Evolutionary conservation across 257 asterid genomes (phyloP).

Genomic region (Apocynum venetum): DNA sequence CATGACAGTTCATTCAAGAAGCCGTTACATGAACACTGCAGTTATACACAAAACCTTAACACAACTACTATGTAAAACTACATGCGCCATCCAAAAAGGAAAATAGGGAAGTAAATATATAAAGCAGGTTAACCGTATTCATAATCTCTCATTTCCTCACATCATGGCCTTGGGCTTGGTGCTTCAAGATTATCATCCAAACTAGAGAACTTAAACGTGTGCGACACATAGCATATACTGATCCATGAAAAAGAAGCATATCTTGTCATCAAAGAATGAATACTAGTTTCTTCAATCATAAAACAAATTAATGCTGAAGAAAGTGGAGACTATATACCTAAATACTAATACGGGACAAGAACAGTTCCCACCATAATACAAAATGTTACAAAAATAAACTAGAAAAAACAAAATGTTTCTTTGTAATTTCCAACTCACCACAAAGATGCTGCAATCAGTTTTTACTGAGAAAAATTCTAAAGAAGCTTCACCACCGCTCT

Average conservation of each 20-base stretch:
- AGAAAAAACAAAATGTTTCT: not conserved
- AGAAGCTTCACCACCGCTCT: conserved; percentile 80
- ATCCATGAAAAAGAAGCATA: not conserved
- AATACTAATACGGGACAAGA: not conserved
- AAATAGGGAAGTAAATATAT: no score
- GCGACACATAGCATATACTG: not conserved
- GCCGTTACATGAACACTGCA: not conserved
- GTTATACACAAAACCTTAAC: not conserved
- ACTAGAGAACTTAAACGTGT: not conserved
- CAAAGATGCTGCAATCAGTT: conserved; percentile 87
- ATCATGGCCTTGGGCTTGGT: not conserved
- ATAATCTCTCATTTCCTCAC: not conserved
- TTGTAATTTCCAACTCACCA: conserved; percentile 42
- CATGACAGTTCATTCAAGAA: not conserved
- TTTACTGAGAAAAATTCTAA: conserved; percentile 80
- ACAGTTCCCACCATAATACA: not conserved
- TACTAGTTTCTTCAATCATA: not conserved
- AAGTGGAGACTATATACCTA: not conserved
- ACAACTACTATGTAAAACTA: not conserved
- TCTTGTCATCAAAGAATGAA: not conserved
- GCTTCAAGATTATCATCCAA: not conserved
- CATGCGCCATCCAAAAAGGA: not conserved
- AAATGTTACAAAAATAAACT: not conserved
- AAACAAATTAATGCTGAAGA: not conserved
- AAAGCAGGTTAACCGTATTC: not conserved